Conservation (phyloP, 306 rosid genomes). For the Castanospermum australe region DNA sequence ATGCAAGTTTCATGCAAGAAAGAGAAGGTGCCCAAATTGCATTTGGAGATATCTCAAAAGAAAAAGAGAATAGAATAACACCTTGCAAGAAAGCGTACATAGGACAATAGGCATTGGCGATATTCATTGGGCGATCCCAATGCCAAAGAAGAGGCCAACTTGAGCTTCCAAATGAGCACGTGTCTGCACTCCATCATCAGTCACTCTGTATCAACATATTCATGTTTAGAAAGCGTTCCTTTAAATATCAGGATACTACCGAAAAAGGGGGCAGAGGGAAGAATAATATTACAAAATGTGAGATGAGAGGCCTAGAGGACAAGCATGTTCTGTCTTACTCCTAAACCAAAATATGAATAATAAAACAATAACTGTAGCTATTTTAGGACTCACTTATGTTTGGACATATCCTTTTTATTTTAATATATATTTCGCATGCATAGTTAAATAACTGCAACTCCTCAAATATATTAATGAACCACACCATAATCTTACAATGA, state of each 20-base stretch:
- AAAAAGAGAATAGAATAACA: constrained; percentile 19
- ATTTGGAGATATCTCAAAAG: background rate
- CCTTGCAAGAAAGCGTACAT: constrained; percentile 94
- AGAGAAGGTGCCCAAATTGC: background rate
- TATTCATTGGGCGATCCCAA: constrained; percentile 90
- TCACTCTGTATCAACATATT: constrained; percentile 59
- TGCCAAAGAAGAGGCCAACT: constrained; percentile 84
- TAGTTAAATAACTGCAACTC: background rate
- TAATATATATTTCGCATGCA: background rate
- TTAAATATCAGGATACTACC: background rate
- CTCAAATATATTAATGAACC: background rate
- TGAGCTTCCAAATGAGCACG: constrained; percentile 98
- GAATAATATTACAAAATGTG: background rate
- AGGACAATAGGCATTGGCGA: constrained; percentile 86
- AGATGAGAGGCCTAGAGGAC: constrained; percentile 6
- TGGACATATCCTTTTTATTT: background rate
- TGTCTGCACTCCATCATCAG: constrained; percentile 96
- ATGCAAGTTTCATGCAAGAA: background rate
- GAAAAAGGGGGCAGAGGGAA: background rate
- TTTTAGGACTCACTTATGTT: background rate
- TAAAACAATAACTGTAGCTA: background rate
- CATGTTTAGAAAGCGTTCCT: constrained; percentile 10
- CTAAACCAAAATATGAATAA: background rate
- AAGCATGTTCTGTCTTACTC: background rate
- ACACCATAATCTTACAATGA: background rate